Conservation (phyloP, 106 monocot species). For the Chionographis japonica region DNA sequence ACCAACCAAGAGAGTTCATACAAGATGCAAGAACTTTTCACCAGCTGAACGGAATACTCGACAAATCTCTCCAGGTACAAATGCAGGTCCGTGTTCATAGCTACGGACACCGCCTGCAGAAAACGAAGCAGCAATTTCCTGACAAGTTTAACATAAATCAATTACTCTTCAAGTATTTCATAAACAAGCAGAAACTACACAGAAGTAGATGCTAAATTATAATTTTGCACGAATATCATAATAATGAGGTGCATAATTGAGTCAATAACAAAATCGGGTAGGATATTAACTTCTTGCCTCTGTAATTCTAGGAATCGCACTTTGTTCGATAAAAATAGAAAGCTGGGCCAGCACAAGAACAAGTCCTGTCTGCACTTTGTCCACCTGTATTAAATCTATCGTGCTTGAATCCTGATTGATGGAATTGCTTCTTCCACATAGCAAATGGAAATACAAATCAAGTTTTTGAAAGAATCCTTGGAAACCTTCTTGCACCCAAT, state of each 20-base stretch:
- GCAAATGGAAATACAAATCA: conserved; percentile 46
- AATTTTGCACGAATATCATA: not conserved
- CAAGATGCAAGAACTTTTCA: conserved; percentile 79
- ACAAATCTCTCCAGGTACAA: conserved; percentile 95
- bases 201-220: not conserved
- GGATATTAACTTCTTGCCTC: conserved; percentile 42
- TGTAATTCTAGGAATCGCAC: conserved; percentile 88
- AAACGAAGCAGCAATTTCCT: conserved; percentile 96
- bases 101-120: conserved; percentile 81
- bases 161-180: not conserved
- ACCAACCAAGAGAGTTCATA: conserved; percentile 18
- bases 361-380: conserved; percentile 69
- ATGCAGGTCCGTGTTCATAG: conserved; percentile 87
- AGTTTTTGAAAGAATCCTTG: conserved; percentile 86
- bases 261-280: not conserved
- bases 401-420: conserved; percentile 21
- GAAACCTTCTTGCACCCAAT: conserved; percentile 98
- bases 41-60: conserved; percentile 75
- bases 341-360: conserved; percentile 86
- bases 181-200: not conserved
- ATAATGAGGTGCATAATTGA: no score
- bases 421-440: conserved; percentile 58
- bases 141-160: conserved; percentile 5
- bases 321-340: conserved; percentile 84
- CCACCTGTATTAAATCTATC: conserved; percentile 28